A percentile compares a stretch with the other conserved stretches of the same genome.
phyloP scores from a whole-genome alignment of 2,329 filamentous ascomycete genomes.

The Hortaea sp. region DNA sequence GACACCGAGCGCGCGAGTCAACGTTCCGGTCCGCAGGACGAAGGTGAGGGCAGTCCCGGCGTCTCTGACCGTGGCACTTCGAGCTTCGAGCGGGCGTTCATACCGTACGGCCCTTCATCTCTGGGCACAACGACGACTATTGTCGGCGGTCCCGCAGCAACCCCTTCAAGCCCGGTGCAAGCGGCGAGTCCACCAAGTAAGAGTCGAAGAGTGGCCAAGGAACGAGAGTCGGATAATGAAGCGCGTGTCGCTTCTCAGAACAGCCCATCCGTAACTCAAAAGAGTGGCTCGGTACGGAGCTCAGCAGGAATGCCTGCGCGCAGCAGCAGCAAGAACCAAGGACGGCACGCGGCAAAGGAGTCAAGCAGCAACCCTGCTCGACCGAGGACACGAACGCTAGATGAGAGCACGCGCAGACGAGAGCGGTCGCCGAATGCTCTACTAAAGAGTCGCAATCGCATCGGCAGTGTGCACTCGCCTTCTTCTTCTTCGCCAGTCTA shows the following conservation, averaged over 20 bases:
- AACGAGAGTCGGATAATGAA: constrained; percentile 10
- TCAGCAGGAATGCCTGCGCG: constrained; percentile 11
- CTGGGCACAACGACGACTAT: constrained; percentile 19
- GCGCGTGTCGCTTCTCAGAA: constrained; percentile 2
- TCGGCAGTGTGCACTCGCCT: constrained; percentile 61
- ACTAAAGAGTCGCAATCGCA: constrained; percentile 48
- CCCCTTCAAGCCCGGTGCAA: background rate
- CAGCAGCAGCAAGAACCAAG: constrained; percentile 17
- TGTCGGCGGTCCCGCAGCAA: constrained; percentile 10
- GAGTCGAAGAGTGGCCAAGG: constrained; percentile 10
- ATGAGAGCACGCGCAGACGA: constrained; percentile 31
- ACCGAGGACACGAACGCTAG: constrained; percentile 42
- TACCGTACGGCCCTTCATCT: constrained; percentile 6
- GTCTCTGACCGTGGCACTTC: constrained; percentile 17
- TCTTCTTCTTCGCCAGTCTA: constrained; percentile 45
- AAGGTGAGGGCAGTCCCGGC: constrained; percentile 5
- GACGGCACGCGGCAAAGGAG: constrained; percentile 12
- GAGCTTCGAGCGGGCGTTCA: constrained; percentile 20
- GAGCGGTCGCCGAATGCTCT: constrained; percentile 32
- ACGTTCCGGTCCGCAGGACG: constrained; percentile 8
- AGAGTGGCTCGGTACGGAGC: constrained; percentile 6
- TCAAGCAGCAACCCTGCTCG: constrained; percentile 14
- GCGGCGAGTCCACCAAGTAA: constrained; percentile 7
- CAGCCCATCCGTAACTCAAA: constrained; percentile 17
- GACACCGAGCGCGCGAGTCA: constrained; percentile 29